Base-by-base conservation (phyloP, 495 filamentous ascomycete genomes). In the Penicillium ucsense region DNA sequence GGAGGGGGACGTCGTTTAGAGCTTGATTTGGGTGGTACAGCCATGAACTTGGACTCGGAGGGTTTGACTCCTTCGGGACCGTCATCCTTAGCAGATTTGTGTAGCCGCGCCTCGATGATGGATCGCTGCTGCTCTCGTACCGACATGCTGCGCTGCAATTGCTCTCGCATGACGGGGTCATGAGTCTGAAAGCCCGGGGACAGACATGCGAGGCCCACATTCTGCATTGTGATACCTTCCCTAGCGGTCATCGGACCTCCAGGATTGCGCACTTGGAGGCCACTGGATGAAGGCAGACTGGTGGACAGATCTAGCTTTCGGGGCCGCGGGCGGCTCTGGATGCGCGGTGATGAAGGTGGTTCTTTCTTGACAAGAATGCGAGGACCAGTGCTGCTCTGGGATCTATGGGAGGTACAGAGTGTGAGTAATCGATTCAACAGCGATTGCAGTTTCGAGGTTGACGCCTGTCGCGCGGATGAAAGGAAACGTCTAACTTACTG, bases 361-460 rank as follows among this genome's bases (percentile, higher is more conserved):
- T 98, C 92, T 70, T 95, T 95, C 75, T 97, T 97, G 36, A 98
- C 89, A 51, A 94, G 80, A 50, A 96, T 91, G 65, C 85, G 88
- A 8, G 87, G 83, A 45, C 77, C 67, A 45, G 67, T 63, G 44
- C 72, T 73, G 51, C 68, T 71, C 38, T 63, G 68, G 6, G 62
- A 62, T 27, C 67, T 67, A 43, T 11, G n/a, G 20, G 20, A 20
- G 20, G 20, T 20, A 20, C 20, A 20, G 20, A 20, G 20, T 20
- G 20, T 20, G 20, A 20, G 20, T 20, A 20, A 20, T 20, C 20
- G 20, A 20, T 20, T 2, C 20, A 20, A 20, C 20, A 20, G 20
- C 20, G 20, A 20, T 20, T 20, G 20, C 20, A 4, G 8, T 12
- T 11, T 8, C 30, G 8, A n/a, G 8, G 4, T 4, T 31, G 27